Base-by-base conservation (phyloP, 345 rosid species). In the Limnanthes douglasii region DNA sequence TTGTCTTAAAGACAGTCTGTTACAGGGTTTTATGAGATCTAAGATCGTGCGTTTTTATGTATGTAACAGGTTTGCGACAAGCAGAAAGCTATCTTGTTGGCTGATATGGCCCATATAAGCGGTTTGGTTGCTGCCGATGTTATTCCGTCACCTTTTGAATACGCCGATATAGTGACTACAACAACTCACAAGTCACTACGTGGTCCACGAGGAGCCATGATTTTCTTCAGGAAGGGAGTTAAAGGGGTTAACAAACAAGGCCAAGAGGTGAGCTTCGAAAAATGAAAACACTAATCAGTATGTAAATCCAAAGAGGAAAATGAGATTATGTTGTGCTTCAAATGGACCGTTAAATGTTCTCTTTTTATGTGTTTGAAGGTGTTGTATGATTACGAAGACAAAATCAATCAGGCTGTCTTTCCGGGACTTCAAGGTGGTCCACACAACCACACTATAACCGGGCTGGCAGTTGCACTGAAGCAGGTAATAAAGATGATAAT, bases 401-500 rank as follows among this genome's bases (percentile, higher is more conserved):
- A 77, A 62, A 84, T 90, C 47, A 90, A 84, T 39, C 98, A 90
- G 64, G 80, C 98, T 1, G 95, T 90, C 36, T 90, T 90, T 57
- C 98, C 98, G 34, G 98, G 98, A 51, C 98, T 90, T 56, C 98
- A 90, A 73, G 98, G 98, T 38, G 98, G 98, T 8, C 98, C 95
- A 5, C 98, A 90, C 63, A 84, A 90, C 66, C 95, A 90, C 82
- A 90, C 98, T 21, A 90, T 90, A 35, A 31, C 98, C 30, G 95
- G 92, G 64, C 70, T 90, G 54, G 98, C 95, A 23, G 98, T 90
- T 58, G 93, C 96, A 42, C 39, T 84, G 62, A 90, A 84, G 48
- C 96, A 86, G 90, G 95, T 78, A n/a, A n/a, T n/a, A n/a, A n/a
- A n/a, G n/a, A n/a, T n/a, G n/a, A n/a, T n/a, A n/a, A n/a, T n/a